A percentile compares a stretch with the other conserved stretches of the same genome.
Evolutionary conservation across 768 basidiomycete species (phyloP).

Genomic region (Tricholoma matsutake): DNA sequence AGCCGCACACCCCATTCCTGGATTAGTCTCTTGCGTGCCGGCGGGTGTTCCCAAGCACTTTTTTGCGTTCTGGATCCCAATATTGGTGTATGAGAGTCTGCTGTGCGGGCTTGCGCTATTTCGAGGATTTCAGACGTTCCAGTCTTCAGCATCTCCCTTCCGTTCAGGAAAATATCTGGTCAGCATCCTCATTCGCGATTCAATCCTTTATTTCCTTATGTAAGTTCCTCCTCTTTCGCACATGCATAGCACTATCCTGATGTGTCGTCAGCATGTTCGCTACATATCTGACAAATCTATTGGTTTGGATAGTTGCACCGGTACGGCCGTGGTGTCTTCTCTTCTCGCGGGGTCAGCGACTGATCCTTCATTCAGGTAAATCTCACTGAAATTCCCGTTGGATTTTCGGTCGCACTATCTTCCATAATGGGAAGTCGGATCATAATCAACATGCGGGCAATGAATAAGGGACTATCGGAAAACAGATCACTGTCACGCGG

Average conservation of each 20-base stretch:
- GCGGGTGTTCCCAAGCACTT: slow-evolving; percentile 37
- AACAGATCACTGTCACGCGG: not conserved
- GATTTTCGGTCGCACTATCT: slow-evolving; percentile 56
- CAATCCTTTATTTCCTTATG: slow-evolving; percentile 55
- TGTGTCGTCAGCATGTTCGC: slow-evolving; percentile 43
- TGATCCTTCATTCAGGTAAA: slow-evolving; percentile 22
- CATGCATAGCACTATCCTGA: not conserved
- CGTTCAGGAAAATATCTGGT: slow-evolving; percentile 44
- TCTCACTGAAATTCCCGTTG: slow-evolving; percentile 52
- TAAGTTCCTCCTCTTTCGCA: slow-evolving; percentile 26
- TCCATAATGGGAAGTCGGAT: slow-evolving; percentile 57
- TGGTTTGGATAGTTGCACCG: slow-evolving; percentile 36
- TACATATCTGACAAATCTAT: slow-evolving; percentile 50
- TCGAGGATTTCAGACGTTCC: slow-evolving; percentile 46
- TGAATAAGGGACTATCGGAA: slow-evolving; percentile 27
- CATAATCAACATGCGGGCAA: slow-evolving; percentile 50
- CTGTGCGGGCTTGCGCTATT: slow-evolving; percentile 50
- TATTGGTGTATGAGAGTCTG: slow-evolving; percentile 50
- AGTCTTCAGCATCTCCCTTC: slow-evolving; percentile 32
- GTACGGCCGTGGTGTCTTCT: slow-evolving; percentile 24
- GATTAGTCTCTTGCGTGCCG: slow-evolving; percentile 42
- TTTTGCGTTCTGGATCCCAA: slow-evolving; percentile 60
- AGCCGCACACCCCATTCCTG: slow-evolving; percentile 13
- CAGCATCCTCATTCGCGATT: slow-evolving; percentile 52
- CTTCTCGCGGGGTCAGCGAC: not conserved